Percentiles rank a stretch among this genome's conserved stretches.
phyloP scores from a whole-genome alignment of 768 basidiomycete species.

The Podaxis sp. region DNA sequence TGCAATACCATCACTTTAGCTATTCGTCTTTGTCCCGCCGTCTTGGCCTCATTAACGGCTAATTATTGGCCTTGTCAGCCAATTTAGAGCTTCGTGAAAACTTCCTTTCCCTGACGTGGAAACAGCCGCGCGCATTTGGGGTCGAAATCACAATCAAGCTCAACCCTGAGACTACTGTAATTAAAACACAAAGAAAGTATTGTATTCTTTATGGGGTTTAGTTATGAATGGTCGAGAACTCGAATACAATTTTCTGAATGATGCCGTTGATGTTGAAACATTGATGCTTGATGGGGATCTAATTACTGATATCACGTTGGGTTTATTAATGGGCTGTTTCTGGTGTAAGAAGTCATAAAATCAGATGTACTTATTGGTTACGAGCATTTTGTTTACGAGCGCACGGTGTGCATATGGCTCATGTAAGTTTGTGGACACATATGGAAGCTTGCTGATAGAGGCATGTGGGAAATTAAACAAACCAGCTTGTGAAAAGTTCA shows the following conservation, averaged over 20 bases:
- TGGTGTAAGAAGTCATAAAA: neutral
- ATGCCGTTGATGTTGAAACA: slow-evolving; percentile 9
- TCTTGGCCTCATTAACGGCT: slow-evolving; percentile 1
- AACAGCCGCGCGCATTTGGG: neutral
- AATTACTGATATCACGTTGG: neutral
- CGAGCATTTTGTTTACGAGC: neutral
- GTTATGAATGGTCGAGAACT: neutral
- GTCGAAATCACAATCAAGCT: slow-evolving; percentile 3
- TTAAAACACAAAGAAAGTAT: slow-evolving; percentile 12
- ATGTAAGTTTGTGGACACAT: neutral
- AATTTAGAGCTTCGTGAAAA: slow-evolving; percentile 15
- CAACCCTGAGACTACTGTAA: slow-evolving; percentile 7
- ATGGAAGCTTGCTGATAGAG: neutral
- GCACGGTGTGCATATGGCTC: neutral
- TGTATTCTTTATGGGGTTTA: neutral
- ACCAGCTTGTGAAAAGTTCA: neutral
- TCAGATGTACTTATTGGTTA: neutral
- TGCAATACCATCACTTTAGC: neutral
- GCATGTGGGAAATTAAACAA: neutral
- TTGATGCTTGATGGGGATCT: slow-evolving; percentile 5
- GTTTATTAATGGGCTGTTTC: neutral
- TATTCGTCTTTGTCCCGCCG: neutral
- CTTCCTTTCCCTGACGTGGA: slow-evolving; percentile 13
- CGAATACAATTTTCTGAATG: slow-evolving; percentile 9
- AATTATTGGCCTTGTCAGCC: neutral